phyloP scores from a whole-genome alignment of 768 basidiomycete genomes.

The Mycena crocata region DNA sequence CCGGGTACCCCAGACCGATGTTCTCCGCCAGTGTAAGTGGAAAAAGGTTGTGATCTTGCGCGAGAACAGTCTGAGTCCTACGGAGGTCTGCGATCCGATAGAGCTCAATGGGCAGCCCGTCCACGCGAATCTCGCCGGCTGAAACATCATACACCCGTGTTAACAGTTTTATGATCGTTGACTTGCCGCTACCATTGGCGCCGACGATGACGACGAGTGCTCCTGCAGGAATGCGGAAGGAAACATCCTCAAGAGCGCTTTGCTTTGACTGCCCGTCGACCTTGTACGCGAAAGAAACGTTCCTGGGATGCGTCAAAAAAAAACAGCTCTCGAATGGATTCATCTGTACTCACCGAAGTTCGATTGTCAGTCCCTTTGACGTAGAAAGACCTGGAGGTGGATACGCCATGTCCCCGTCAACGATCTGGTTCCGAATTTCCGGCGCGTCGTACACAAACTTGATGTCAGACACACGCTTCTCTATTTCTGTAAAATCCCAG shows the following conservation, averaged over 20 bases:
- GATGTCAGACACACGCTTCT: conserved; percentile 31
- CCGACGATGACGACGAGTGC: conserved; percentile 61
- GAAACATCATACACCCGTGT: conserved; percentile 45
- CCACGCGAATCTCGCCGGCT: conserved; percentile 51
- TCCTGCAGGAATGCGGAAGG: conserved; percentile 53
- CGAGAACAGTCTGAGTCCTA: conserved; percentile 51
- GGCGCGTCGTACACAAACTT: conserved; percentile 35
- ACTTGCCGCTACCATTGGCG: conserved; percentile 57
- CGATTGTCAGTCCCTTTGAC: not conserved
- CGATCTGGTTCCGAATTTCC: conserved; percentile 36
- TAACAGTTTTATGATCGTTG: conserved; percentile 56
- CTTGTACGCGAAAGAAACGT: conserved; percentile 54
- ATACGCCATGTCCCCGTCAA: conserved; percentile 38
- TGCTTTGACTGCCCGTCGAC: conserved; percentile 32
- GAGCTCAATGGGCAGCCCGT: conserved; percentile 46
- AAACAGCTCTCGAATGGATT: too few relatives aligned
- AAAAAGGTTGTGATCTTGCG: conserved; percentile 51
- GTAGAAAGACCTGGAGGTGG: conserved; percentile 29
- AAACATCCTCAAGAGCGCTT: conserved; percentile 44
- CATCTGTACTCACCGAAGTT: not conserved
- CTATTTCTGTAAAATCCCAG: conserved; percentile 14
- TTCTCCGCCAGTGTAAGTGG: conserved; percentile 53
- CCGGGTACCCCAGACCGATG: conserved; percentile 33
- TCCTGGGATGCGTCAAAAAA: conserved; percentile 42
- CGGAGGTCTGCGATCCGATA: conserved; percentile 48